Conservation (phyloP, 345 rosid genomes). For the Eucalyptus curtisii region DNA sequence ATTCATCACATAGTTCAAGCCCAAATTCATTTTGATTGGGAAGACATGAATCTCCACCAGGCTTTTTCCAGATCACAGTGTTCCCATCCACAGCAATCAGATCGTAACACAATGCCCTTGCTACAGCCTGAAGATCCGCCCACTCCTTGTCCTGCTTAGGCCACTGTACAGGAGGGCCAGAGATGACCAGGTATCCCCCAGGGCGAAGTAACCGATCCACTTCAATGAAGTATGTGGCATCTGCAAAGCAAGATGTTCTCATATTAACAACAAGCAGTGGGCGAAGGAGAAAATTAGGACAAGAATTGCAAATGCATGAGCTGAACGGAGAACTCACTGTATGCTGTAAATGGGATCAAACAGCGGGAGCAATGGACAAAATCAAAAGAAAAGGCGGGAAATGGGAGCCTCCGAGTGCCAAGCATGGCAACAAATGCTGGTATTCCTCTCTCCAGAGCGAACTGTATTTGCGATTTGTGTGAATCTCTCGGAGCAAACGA, state of each 20-base stretch:
- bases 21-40: conserved; percentile 81
- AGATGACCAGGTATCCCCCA: conserved; percentile 91
- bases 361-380: conserved; percentile 88
- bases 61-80: conserved; percentile 98
- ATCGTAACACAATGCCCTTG: conserved; percentile 87
- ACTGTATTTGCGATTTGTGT: conserved; percentile 90
- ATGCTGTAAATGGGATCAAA: conserved; percentile 89
- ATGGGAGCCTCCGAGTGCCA: conserved; percentile 95
- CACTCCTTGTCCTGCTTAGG: conserved; percentile 98
- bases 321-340: conserved; percentile 45
- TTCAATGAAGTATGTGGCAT: conserved; percentile 91
- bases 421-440: conserved; percentile 99
- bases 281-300: not conserved
- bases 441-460: conserved; percentile 91
- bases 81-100: conserved; percentile 90
- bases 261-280: conserved; percentile 9
- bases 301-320: not conserved
- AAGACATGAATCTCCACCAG: conserved; percentile 69
- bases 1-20: conserved; percentile 68
- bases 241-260: conserved; percentile 31
- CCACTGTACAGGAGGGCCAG: conserved; percentile 99
- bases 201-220: conserved; percentile 89
- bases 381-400: conserved; percentile 88
- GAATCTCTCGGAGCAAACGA: conserved; percentile 98
- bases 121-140: conserved; percentile 97